phyloP scores from a whole-genome alignment of 2,329 filamentous ascomycete species.

The Penicillium sp. region DNA sequence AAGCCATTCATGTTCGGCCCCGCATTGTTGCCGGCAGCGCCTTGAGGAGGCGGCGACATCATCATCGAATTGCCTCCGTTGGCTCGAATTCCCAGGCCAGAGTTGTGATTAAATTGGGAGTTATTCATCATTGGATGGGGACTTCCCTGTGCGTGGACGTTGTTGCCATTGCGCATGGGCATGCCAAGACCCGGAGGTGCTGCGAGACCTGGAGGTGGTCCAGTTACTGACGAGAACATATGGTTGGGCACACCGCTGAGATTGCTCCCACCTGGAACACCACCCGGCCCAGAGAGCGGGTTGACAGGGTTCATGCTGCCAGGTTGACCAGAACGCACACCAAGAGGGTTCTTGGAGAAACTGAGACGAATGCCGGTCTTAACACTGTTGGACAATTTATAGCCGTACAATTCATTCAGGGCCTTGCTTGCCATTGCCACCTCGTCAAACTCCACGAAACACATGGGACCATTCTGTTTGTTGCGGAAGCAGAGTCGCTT shows the following conservation, averaged over 20 bases:
- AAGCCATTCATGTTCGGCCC: conserved; percentile 35
- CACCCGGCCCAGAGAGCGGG: conserved; percentile 51
- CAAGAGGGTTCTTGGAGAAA: conserved; percentile 96
- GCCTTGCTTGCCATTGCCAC: conserved; percentile 88
- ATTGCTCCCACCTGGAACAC: conserved; percentile 60
- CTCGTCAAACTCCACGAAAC: conserved; percentile 97
- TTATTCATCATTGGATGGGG: conserved; percentile 33
- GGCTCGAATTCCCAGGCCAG: conserved; percentile 39
- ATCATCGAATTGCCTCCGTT: conserved; percentile 33
- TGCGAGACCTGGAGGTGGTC: conserved; percentile 78
- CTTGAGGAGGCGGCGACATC: conserved; percentile 33
- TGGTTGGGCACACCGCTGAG: conserved; percentile 56
- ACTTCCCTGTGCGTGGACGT: conserved; percentile 31
- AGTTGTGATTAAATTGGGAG: conserved; percentile 36
- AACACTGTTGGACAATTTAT: conserved; percentile 81
- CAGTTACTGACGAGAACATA: conserved; percentile 66
- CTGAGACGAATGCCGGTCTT: conserved; percentile 94
- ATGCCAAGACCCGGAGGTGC: conserved; percentile 69
- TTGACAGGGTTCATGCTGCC: conserved; percentile 53
- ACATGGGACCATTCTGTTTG: conserved; percentile 96
- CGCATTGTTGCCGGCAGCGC: conserved; percentile 28
- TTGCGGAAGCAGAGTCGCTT: conserved; percentile 93
- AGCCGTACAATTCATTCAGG: conserved; percentile 84
- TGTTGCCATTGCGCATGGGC: conserved; percentile 34
- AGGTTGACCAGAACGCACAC: conserved; percentile 76